Percentiles rank a stretch among this genome's conserved stretches.
phyloP scores from a whole-genome alignment of 1,139 yeast species.

The Saccharomyces hybrid region DNA sequence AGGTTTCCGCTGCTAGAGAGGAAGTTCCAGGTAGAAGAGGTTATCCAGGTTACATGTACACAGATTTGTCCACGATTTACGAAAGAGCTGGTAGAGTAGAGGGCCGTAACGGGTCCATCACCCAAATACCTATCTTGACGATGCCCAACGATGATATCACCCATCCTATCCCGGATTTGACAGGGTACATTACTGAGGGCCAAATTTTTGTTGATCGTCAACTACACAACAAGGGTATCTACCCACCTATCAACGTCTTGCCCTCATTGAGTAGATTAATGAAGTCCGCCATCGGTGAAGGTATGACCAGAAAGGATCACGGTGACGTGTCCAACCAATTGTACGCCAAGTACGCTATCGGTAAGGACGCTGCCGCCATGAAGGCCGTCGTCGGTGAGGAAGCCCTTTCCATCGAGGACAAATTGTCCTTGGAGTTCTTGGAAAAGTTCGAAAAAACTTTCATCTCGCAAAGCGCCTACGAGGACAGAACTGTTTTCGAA shows the following conservation, averaged over 20 bases:
- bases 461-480: slow-evolving; percentile 92
- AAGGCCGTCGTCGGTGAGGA: slow-evolving; percentile 99
- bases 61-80: slow-evolving; percentile 96
- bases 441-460: slow-evolving; percentile 96
- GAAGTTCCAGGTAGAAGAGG: slow-evolving; percentile 99
- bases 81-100: slow-evolving; percentile 99
- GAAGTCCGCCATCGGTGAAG: slow-evolving; percentile 99
- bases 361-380: slow-evolving; percentile 99
- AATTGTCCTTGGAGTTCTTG: slow-evolving; percentile 89
- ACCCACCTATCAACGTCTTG: slow-evolving; percentile 96
- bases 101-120: slow-evolving; percentile 98
- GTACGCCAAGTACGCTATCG: slow-evolving; percentile 98
- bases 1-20: slow-evolving; percentile 99
- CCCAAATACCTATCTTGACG: slow-evolving; percentile 96
- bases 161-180: slow-evolving; percentile 98
- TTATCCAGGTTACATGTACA: slow-evolving; percentile 99
- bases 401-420: slow-evolving; percentile 95
- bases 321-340: slow-evolving; percentile 98
- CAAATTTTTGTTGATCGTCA: slow-evolving; percentile 97
- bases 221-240: slow-evolving; percentile 88
- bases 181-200: slow-evolving; percentile 98
- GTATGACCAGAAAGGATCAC: slow-evolving; percentile 98
- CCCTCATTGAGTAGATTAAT: slow-evolving; percentile 96
- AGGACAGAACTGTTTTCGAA: slow-evolving; percentile 87
- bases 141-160: slow-evolving; percentile 99